Base-by-base conservation (phyloP, 805 yeast genomes). In the Saccharomycopsis amapae region DNA sequence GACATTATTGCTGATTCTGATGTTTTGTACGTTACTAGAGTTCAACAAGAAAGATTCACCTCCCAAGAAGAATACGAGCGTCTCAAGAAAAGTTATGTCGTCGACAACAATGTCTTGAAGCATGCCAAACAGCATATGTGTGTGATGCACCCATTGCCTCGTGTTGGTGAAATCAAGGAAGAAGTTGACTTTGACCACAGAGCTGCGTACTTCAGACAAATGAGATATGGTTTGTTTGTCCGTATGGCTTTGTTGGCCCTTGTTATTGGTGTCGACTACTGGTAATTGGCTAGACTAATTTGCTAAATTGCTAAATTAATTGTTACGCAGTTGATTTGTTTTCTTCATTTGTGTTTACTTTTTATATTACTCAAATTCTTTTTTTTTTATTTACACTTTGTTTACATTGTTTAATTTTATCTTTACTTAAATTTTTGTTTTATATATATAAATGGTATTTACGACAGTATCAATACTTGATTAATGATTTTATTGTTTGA, bases 181-280 rank as follows among this genome's bases (percentile, higher is more conserved):
- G 98, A 93, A 71, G 97, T 93, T 60, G 99, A 93, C 66, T 93
- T 90, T 62, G 99, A 93, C 68, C 97, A 90, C 67, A 85, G 99
- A 67, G 97, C 98, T 55, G 97, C 98, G 49, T 93, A 93, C 73
- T 93, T 93, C 76, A 85, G 99, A 78, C 97, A 93, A 74, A 93
- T 93, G 98, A 84, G 95, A 67, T 90, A 93, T 63, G 99, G 99
- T 52, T 74, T 93, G 64, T 93, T 82, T 62, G 96, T 94, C 39
- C 88, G 99, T 76, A 93, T 93, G 99, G 98, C 99, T 9, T 72
- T 93, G 58, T 76, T 93, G 62, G 96, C 97, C 46, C 84, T 93
- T 95, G 98, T 94, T 53, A 81, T 93, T 67, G 97, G 97, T 61
- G 88, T 86, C 59, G 96, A 87, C 63, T 78, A 82, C 54, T 85